phyloP scores from a whole-genome alignment of 202 grass and related monocot genomes.

The Brachypodium distachyon region DNA sequence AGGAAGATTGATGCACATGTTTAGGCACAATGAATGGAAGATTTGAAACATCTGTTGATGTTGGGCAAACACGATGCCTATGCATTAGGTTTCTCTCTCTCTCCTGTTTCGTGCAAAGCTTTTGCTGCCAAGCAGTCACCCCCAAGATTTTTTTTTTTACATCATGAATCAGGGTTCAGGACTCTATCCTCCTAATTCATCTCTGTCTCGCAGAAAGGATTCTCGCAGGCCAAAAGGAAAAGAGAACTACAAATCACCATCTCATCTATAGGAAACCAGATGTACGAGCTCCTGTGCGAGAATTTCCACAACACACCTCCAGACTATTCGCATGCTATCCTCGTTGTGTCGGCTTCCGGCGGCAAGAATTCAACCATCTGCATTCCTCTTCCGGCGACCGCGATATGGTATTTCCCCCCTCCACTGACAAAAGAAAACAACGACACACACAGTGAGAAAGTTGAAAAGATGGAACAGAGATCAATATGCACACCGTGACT shows the following conservation, averaged over 20 bases:
- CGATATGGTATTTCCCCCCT: conserved; percentile 49
- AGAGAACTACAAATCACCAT: not conserved
- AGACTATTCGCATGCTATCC: not conserved
- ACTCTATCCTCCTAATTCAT: too few relatives aligned
- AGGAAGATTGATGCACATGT: too few relatives aligned
- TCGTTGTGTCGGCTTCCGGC: not conserved
- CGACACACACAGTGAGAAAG: not conserved
- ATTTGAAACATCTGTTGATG: too few relatives aligned
- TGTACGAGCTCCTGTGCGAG: not conserved
- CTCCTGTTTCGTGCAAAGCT: too few relatives aligned
- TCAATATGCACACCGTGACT: not conserved
- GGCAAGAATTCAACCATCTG: conserved; percentile 73
- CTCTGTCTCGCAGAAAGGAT: not conserved
- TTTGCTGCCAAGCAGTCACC: too few relatives aligned
- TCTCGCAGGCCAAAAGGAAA: not conserved
- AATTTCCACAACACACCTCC: not conserved
- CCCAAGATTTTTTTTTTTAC: too few relatives aligned
- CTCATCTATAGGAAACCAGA: not conserved
- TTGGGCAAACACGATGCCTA: too few relatives aligned
- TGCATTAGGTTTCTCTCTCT: too few relatives aligned
- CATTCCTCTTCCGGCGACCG: conserved; percentile 78
- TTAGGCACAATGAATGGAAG: too few relatives aligned
- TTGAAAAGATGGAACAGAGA: not conserved
- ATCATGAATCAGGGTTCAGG: not conserved
- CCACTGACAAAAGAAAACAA: conserved; percentile 22